Percentiles rank a stretch among this genome's conserved stretches.
These are phyloP conservation scores for Apophysomyces ossiformis DNA, from an alignment of 371 early-diverging fungal species.

Conservation along the genomic window DNA sequence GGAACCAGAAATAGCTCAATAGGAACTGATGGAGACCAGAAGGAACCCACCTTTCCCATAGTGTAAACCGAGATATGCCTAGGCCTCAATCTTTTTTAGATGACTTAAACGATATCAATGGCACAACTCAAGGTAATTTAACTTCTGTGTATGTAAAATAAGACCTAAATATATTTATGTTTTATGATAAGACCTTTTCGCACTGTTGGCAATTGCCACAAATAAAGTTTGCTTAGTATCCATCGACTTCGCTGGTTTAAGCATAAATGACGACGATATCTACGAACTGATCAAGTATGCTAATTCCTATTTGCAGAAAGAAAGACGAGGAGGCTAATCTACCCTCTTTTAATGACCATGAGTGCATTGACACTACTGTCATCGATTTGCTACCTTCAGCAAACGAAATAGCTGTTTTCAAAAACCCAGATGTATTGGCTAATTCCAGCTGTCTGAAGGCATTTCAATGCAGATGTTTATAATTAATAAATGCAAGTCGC, in stretches of 20 bases:
- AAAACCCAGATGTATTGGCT: background rate
- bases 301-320: background rate
- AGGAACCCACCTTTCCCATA: too few species aligned
- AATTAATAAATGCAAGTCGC: background rate
- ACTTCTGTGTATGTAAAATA: background rate
- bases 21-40: too few species aligned
- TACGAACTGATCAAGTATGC: background rate
- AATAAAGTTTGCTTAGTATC: background rate
- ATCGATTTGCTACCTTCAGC: conserved; percentile 1
- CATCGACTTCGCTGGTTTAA: background rate
- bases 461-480: background rate
- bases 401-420: background rate
- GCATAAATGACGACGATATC: background rate
- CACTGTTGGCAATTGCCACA: background rate
- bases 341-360: background rate
- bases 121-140: background rate
- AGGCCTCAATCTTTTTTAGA: background rate
- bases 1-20: too few species aligned
- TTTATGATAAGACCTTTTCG: background rate
- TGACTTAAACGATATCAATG: background rate
- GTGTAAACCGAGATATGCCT: background rate
- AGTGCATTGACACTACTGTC: background rate
- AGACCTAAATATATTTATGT: background rate
- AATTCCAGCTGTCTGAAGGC: background rate
- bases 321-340: background rate